These are phyloP conservation scores for Pisolithus marmoratus DNA, from an alignment of 768 basidiomycete genomes.

Conservation along the genomic window DNA sequence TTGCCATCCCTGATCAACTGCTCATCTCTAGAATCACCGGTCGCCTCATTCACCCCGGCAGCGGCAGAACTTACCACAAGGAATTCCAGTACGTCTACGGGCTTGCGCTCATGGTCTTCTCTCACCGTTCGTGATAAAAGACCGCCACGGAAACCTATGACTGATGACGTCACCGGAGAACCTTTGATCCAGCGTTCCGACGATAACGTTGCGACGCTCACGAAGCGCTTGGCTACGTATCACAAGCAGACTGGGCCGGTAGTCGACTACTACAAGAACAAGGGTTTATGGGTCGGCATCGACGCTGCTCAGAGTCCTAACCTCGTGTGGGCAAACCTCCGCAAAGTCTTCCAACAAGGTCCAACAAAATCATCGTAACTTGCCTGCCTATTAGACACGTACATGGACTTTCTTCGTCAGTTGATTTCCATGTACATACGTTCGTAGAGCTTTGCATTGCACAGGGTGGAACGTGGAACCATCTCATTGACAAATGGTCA, in stretches of 20 bases:
- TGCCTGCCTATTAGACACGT: not conserved
- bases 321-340: conserved; percentile 84
- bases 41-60: conserved; percentile 83
- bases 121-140: conserved; percentile 36
- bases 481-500: too few relatives aligned
- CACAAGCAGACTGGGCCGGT: conserved; percentile 95
- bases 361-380: conserved; percentile 10
- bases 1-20: conserved; percentile 88
- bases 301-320: conserved; percentile 93
- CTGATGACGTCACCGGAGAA: conserved; percentile 93
- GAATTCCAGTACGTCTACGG: conserved; percentile 76
- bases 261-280: conserved; percentile 90
- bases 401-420: conserved; percentile 4
- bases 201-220: conserved; percentile 93
- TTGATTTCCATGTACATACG: conserved; percentile 22
- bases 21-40: conserved; percentile 98
- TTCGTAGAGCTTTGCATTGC: conserved; percentile 12
- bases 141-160: conserved; percentile 94
- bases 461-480: not conserved
- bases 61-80: conserved; percentile 90
- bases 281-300: conserved; percentile 84
- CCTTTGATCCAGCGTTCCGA: conserved; percentile 95
- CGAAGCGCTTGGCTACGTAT: conserved; percentile 83
- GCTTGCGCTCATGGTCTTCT: conserved; percentile 7
- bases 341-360: conserved; percentile 49